These are phyloP conservation scores for Quercus robur DNA, from an alignment of 306 rosid genomes.

Conservation along the genomic window DNA sequence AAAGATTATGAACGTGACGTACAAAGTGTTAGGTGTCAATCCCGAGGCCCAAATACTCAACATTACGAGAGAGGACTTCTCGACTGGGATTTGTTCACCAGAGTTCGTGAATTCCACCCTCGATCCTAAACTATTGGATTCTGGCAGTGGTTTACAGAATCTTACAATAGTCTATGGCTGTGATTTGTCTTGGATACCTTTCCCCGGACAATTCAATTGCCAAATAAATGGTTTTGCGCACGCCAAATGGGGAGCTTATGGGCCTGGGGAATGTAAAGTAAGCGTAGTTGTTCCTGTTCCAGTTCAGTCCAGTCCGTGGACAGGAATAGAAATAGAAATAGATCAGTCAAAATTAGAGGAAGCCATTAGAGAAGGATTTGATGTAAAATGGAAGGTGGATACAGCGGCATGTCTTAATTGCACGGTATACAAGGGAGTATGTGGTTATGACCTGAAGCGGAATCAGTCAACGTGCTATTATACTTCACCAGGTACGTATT, in stretches of 20 bases:
- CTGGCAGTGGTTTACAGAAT: background rate
- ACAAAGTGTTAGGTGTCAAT: slow-evolving; percentile 22
- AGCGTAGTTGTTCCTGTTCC: slow-evolving; percentile 30
- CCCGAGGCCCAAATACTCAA: slow-evolving; percentile 3
- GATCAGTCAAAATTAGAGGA: background rate
- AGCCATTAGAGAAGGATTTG: slow-evolving; percentile 1
- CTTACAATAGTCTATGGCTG: slow-evolving; percentile 44
- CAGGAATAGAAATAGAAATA: too few relatives aligned
- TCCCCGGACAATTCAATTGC: background rate
- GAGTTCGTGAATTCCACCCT: slow-evolving; percentile 22
- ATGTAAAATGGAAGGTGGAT: background rate
- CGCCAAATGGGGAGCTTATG: background rate
- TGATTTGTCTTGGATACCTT: background rate
- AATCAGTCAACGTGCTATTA: background rate
- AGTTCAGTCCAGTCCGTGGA: accelerated
- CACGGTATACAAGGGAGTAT: background rate
- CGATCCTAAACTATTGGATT: slow-evolving; percentile 25
- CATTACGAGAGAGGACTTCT: slow-evolving; percentile 35
- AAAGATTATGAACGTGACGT: slow-evolving; percentile 27
- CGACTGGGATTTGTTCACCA: slow-evolving; percentile 23
- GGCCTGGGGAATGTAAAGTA: background rate
- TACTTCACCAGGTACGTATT: background rate
- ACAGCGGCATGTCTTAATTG: background rate
- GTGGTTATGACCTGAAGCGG: background rate
- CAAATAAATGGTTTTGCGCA: background rate